A percentile compares a stretch with the other conserved stretches of the same genome.
phyloP scores from a whole-genome alignment of 805 yeast genomes.

The Yarrowia deformans region DNA sequence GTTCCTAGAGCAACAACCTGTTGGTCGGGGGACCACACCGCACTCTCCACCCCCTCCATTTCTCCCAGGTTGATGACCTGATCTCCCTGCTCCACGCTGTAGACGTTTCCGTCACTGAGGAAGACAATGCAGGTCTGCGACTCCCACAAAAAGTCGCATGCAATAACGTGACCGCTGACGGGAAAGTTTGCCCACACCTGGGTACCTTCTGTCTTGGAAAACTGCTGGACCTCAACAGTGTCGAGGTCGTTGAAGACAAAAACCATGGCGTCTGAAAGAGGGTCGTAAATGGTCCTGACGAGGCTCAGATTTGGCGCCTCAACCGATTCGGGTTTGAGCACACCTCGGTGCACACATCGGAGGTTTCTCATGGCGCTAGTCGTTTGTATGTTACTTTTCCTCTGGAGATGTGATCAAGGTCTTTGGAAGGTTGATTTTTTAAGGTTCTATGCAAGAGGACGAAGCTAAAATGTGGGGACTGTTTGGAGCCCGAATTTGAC shows the following conservation, averaged over 20 bases:
- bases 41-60: constrained; percentile 69
- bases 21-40: constrained; percentile 91
- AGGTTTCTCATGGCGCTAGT: constrained; percentile 44
- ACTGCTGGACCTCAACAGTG: constrained; percentile 75
- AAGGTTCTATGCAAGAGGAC: constrained; percentile 3
- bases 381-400: not conserved
- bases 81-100: constrained; percentile 48
- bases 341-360: constrained; percentile 44
- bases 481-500: not conserved
- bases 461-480: constrained; percentile 7
- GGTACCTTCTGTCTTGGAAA: constrained; percentile 48
- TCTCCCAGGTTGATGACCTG: constrained; percentile 65
- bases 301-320: constrained; percentile 72
- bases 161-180: constrained; percentile 55
- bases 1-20: constrained; percentile 80
- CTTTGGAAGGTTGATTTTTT: constrained; percentile 32
- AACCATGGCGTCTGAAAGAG: constrained; percentile 75
- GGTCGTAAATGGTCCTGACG: constrained; percentile 65
- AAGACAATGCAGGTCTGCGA: constrained; percentile 69
- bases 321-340: constrained; percentile 58
- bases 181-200: constrained; percentile 41
- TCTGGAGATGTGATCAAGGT: not conserved
- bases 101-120: constrained; percentile 76
- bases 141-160: constrained; percentile 75
- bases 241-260: constrained; percentile 65